Percentiles rank a stretch among this genome's conserved stretches.
Conservation (phyloP, 2,329 filamentous ascomycete species). For the Fusarium sacchari region DNA sequence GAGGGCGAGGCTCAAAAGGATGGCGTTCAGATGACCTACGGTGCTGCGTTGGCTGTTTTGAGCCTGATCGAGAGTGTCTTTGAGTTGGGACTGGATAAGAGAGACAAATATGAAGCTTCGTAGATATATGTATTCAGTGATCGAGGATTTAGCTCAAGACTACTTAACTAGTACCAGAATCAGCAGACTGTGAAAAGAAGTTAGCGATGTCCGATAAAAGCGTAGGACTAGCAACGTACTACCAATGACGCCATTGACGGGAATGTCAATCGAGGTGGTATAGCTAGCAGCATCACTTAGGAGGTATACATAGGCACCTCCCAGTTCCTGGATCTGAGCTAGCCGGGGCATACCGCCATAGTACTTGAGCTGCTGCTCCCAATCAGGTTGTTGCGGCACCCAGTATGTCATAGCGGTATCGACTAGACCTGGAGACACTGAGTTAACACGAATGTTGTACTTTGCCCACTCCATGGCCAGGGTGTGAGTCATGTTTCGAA, state of each 20-base stretch:
- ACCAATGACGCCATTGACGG: neutral
- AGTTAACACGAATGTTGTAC: neutral
- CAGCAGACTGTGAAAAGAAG: neutral
- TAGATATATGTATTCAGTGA: neutral
- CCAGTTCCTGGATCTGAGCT: neutral
- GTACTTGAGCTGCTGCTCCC: neutral
- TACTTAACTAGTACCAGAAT: rapidly evolving
- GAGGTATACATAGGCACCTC: neutral
- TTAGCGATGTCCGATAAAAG: rapidly evolving
- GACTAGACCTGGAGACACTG: neutral
- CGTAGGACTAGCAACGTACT: rapidly evolving
- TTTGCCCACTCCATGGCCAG: neutral
- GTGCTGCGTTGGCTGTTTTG: neutral
- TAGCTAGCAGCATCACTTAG: neutral
- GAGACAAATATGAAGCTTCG: rapidly evolving
- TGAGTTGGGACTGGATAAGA: neutral
- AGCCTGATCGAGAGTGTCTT: neutral
- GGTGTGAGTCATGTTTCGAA: neutral
- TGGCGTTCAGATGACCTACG: neutral
- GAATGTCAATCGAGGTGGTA: neutral
- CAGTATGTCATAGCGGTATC: neutral
- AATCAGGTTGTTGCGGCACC: neutral
- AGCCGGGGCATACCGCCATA: neutral
- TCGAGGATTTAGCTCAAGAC: no score
- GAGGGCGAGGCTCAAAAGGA: neutral